These are phyloP conservation scores for Pontederia crassipes DNA, from an alignment of 176 grass and related monocot species.

Conservation along the genomic window DNA sequence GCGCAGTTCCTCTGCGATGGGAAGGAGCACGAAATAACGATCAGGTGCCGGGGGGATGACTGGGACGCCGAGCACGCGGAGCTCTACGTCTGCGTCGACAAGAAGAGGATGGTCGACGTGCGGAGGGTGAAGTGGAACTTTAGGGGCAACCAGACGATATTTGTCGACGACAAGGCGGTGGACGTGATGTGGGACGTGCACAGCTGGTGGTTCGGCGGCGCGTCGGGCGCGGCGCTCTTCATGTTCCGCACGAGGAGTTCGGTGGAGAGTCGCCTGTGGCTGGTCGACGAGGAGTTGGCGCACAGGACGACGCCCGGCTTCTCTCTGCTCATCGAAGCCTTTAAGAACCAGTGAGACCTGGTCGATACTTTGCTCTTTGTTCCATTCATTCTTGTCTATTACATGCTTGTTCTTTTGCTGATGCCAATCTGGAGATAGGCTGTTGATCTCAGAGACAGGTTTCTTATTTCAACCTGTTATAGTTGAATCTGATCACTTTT, in stretches of 20 bases:
- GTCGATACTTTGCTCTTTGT: not conserved
- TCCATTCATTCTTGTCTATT: not conserved
- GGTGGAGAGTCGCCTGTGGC: constrained; percentile 32
- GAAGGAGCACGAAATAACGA: constrained; percentile 54
- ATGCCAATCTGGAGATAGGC: not conserved
- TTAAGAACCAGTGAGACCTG: constrained; percentile 16
- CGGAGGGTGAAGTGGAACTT: constrained; percentile 45
- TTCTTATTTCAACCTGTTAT: no score
- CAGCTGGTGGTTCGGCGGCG: constrained; percentile 43
- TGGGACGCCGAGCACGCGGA: constrained; percentile 22
- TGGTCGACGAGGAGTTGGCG: constrained; percentile 4
- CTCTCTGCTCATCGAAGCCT: constrained; percentile 55
- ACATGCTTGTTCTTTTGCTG: not conserved
- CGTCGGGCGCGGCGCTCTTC: constrained; percentile 40
- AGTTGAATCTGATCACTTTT: no score
- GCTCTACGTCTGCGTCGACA: constrained; percentile 44
- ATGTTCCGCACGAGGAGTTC: constrained; percentile 46
- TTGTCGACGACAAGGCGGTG: constrained; percentile 42
- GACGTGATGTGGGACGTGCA: constrained; percentile 68
- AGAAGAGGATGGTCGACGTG: constrained; percentile 39
- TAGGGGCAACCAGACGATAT: constrained; percentile 50
- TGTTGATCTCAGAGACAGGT: not conserved
- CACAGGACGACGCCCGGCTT: constrained; percentile 29
- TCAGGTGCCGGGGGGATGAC: constrained; percentile 34
- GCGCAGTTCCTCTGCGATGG: constrained; percentile 50